Evolutionary conservation across 78 protist species (phyloP), one percentile per base, ranked within the genome.

Genomic region (Parvularia atlantis): DNA sequence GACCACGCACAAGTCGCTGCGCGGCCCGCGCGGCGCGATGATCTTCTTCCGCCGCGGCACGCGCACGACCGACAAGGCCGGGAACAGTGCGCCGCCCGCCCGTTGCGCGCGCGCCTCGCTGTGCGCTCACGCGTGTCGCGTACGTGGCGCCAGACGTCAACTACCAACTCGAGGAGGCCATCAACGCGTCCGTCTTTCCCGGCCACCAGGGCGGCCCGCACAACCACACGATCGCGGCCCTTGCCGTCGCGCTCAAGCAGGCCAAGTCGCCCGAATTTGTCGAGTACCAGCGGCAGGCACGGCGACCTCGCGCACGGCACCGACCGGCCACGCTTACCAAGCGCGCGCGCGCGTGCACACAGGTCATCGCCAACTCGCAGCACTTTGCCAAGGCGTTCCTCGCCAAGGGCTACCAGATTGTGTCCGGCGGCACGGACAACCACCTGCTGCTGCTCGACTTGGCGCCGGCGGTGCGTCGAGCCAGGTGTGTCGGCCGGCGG

Each of bases 171-270:
- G n/a, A n/a, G n/a, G n/a, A n/a, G n/a, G n/a, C n/a, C n/a, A n/a
- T n/a, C n/a, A n/a, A n/a, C n/a, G n/a, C n/a, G n/a, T n/a, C 97
- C 28, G 97, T 93, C n/a, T 96, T 96, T 86, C 99, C 97, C 46
- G 59, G 73, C 4, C 69, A 80, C 33, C 99, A 94, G 78, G 99
- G 99, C 44, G 99, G 99, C 35, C 99, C 99, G 50, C 99, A 97
- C 91, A 87, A 93, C 79, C 76, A 97, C 82, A 73, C 83, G 35
- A 96, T 97, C 62, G 99, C 95, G 10, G 99, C 92, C 53, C 41
- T 96, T 35, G 91, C 96, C 0, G 85, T 84, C 0, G 93, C 94
- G n/a, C 79, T 97, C 53, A 77, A 80, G 40, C 91, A 94, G 74
- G 94, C 82, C 4, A 11, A 52, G n/a, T 40, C 89, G 6, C 83